Evolutionary conservation across 1,284 basidiomycete species (phyloP).

Genomic region (Xerocomus nothofagi): DNA sequence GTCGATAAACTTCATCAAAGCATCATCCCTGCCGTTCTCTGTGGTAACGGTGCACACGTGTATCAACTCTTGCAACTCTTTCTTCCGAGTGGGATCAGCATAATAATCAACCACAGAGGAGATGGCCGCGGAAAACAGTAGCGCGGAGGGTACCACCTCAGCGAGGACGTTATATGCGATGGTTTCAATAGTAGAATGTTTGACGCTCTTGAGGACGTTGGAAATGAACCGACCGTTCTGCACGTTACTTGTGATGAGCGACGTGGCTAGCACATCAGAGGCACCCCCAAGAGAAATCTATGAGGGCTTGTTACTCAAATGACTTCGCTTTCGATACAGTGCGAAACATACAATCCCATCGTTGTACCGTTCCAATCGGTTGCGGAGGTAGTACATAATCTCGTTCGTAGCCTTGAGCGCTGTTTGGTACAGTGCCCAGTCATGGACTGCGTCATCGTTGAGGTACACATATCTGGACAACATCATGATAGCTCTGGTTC

Average conservation of each 20-base stretch:
- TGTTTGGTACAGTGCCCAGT: conserved; percentile 58
- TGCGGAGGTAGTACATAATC: conserved; percentile 43
- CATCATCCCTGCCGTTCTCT: conserved; percentile 27
- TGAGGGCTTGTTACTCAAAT: neutral
- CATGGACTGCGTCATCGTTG: conserved; percentile 52
- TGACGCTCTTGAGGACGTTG: conserved; percentile 12
- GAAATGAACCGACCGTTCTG: conserved; percentile 25
- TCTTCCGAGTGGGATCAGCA: conserved; percentile 43
- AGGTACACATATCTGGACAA: conserved; percentile 58
- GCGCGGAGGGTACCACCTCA: conserved; percentile 50
- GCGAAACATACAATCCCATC: conserved; percentile 26
- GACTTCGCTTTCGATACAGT: neutral
- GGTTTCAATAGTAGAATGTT: conserved; percentile 2
- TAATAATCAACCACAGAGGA: conserved; percentile 66
- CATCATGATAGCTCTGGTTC: conserved; percentile 2
- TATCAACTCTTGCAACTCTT: conserved; percentile 47
- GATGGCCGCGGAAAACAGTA: conserved; percentile 55
- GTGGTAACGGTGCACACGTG: conserved; percentile 32
- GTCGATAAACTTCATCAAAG: conserved; percentile 46
- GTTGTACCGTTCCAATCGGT: conserved; percentile 36
- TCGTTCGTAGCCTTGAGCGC: conserved; percentile 43
- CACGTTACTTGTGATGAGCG: conserved; percentile 27
- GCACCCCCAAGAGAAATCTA: conserved; percentile 23
- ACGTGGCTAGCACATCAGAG: conserved; percentile 24
- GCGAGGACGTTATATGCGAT: conserved; percentile 42